phyloP scores from a whole-genome alignment of 2,329 filamentous ascomycete genomes.

The Epichloe typhina region DNA sequence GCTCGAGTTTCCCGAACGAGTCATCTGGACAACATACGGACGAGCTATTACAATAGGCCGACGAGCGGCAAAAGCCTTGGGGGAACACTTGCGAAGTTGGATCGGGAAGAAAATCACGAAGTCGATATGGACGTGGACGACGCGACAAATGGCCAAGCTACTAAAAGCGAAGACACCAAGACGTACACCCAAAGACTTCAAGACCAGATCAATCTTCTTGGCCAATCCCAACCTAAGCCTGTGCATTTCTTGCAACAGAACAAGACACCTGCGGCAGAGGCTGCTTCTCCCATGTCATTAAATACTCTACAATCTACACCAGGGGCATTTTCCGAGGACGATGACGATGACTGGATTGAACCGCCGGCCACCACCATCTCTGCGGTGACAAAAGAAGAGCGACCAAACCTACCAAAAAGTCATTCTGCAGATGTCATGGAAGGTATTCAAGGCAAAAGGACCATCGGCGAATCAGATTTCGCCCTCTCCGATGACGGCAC shows the following conservation, averaged over 20 bases:
- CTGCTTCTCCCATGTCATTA: slow-evolving; percentile 16
- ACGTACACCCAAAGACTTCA: slow-evolving; percentile 89
- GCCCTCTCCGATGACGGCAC: slow-evolving; percentile 3
- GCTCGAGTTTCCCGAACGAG: slow-evolving; percentile 61
- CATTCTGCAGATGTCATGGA: slow-evolving; percentile 50
- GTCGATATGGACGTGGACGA: slow-evolving; percentile 41
- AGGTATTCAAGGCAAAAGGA: slow-evolving; percentile 34
- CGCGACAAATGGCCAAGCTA: slow-evolving; percentile 17
- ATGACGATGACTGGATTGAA: slow-evolving; percentile 52
- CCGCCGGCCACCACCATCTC: slow-evolving; percentile 27
- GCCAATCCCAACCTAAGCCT: slow-evolving; percentile 40
- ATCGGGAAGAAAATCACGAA: slow-evolving; percentile 32
- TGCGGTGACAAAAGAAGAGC: slow-evolving; percentile 18
- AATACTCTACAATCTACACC: slow-evolving; percentile 32
- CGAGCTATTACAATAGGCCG: slow-evolving; percentile 60
- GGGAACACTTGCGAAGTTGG: slow-evolving; percentile 26
- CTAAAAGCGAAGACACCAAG: slow-evolving; percentile 43
- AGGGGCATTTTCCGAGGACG: slow-evolving; percentile 46
- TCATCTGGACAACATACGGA: slow-evolving; percentile 59
- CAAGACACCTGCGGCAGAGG: slow-evolving; percentile 19
- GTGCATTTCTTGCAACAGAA: slow-evolving; percentile 22
- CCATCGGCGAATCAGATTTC: slow-evolving; percentile 30
- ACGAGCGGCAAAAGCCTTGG: slow-evolving; percentile 64
- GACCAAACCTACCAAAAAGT: slow-evolving; percentile 45
- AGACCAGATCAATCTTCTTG: slow-evolving; percentile 73